phyloP scores from a whole-genome alignment of 805 yeast species.

The Metahyphopichia silvanorum region DNA sequence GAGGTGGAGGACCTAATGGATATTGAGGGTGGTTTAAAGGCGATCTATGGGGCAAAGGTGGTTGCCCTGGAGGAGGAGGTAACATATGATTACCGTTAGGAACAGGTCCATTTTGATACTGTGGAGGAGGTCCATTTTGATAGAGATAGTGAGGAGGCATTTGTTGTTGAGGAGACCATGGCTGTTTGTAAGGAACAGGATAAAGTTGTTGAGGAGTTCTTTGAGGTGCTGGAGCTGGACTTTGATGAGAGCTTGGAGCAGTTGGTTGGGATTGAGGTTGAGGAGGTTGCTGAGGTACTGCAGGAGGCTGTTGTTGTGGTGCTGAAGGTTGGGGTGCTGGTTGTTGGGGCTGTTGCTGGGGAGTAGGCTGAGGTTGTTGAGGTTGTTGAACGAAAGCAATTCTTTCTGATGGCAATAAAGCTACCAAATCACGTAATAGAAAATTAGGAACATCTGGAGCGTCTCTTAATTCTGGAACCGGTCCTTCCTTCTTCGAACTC shows the following conservation, averaged over 20 bases:
- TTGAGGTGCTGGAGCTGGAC: constrained; percentile 4
- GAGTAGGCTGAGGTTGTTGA: constrained; percentile 7
- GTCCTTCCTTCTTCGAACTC: constrained; percentile 41
- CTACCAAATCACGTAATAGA: constrained; percentile 41
- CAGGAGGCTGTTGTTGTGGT: constrained; percentile 7
- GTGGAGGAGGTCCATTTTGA: constrained; percentile 14
- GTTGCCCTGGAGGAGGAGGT: constrained; percentile 5
- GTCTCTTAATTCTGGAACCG: constrained; percentile 42
- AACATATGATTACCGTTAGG: neutral
- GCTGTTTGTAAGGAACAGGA: constrained; percentile 10
- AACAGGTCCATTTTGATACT: constrained; percentile 2
- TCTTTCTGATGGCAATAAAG: constrained; percentile 39
- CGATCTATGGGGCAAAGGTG: constrained; percentile 13
- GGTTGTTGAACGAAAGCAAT: constrained; percentile 34
- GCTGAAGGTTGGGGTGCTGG: constrained; percentile 6
- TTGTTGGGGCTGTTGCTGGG: constrained; percentile 9
- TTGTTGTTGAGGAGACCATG: constrained; percentile 20
- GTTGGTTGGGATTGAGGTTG: constrained; percentile 7
- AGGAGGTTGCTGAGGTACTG: constrained; percentile 9
- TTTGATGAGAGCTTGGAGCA: constrained; percentile 5
- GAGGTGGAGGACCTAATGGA: constrained; percentile 14
- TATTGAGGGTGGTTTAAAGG: constrained; percentile 19
- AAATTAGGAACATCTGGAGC: constrained; percentile 48
- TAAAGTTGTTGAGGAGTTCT: constrained; percentile 10
- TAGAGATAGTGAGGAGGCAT: constrained; percentile 16